Conservation (phyloP, 2,329 filamentous ascomycete genomes). For the Aspergillus uvarum region DNA sequence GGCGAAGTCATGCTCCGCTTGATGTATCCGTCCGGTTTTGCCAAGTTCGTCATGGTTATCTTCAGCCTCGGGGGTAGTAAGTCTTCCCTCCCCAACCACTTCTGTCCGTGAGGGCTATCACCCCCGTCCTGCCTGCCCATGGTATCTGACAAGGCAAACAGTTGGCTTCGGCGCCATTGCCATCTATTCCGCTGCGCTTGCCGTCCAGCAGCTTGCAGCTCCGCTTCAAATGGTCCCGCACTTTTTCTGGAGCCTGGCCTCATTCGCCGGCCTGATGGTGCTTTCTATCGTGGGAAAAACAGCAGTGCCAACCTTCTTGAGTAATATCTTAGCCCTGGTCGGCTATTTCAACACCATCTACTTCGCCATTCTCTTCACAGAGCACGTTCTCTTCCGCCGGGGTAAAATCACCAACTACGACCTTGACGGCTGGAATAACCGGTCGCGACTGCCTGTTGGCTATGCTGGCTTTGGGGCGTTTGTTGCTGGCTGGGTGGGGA, state of each 20-base stretch:
- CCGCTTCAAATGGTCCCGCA: slow-evolving; percentile 2
- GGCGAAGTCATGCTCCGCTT: slow-evolving; percentile 8
- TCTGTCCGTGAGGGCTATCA: too few relatives aligned
- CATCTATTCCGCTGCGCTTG: slow-evolving; percentile 7
- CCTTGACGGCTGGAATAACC: slow-evolving; percentile 9
- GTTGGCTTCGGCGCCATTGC: slow-evolving; percentile 7
- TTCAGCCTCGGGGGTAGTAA: slow-evolving; percentile 1
- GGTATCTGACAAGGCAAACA: too few relatives aligned
- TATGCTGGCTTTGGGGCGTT: not conserved
- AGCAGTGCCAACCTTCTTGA: slow-evolving; percentile 1
- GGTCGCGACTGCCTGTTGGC: not conserved
- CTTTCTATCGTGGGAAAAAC: not conserved
- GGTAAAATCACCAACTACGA: slow-evolving; percentile 6
- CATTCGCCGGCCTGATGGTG: slow-evolving; percentile 4
- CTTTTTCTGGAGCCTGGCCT: slow-evolving; percentile 6
- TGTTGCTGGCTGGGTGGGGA: not conserved
- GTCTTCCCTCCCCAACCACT: too few relatives aligned
- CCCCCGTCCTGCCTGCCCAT: too few relatives aligned
- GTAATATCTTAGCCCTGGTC: slow-evolving; percentile 1
- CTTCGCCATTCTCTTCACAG: not conserved
- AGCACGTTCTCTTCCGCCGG: slow-evolving; percentile 9
- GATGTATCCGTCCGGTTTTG: slow-evolving; percentile 6
- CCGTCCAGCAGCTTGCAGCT: slow-evolving; percentile 4
- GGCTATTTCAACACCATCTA: slow-evolving; percentile 11
- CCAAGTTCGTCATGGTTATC: slow-evolving; percentile 7